These are phyloP conservation scores for Ceratocystis destructans DNA, from an alignment of 2,329 filamentous ascomycete species.

Conservation along the genomic window DNA sequence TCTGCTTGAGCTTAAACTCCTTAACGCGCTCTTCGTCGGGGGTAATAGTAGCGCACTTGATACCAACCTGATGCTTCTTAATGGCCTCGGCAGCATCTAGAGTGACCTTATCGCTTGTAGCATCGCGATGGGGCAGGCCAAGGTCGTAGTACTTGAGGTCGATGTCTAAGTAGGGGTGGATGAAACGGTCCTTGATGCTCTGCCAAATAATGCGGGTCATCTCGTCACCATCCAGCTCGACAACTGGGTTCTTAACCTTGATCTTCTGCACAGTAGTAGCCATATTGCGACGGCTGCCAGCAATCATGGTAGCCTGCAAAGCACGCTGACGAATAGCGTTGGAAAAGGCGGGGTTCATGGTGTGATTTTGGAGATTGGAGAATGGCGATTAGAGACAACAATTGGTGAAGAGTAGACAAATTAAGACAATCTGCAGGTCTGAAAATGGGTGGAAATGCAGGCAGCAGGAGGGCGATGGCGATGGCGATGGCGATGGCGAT, in stretches of 20 bases:
- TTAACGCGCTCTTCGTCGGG: constrained; percentile 92
- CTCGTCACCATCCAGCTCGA: constrained; percentile 88
- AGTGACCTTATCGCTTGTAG: constrained; percentile 95
- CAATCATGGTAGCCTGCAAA: constrained; percentile 19
- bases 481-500: too few species aligned
- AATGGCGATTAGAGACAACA: neutral
- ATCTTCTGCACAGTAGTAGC: constrained; percentile 59
- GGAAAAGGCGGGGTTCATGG: constrained; percentile 17
- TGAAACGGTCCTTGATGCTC: constrained; percentile 98
- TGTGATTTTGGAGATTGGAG: constrained; percentile 7
- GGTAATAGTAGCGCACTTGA: constrained; percentile 99
- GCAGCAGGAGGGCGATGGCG: neutral
- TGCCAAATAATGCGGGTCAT: constrained; percentile 99
- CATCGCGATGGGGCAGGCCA: constrained; percentile 83
- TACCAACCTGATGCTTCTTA: constrained; percentile 96
- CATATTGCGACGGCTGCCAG: constrained; percentile 34
- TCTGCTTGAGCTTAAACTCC: constrained; percentile 98
- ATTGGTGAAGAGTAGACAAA: neutral
- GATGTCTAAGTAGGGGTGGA: constrained; percentile 87
- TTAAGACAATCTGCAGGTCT: neutral
- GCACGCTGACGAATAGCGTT: constrained; percentile 19
- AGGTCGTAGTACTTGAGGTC: constrained; percentile 98
- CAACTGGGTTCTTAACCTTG: constrained; percentile 98
- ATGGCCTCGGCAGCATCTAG: constrained; percentile 91
- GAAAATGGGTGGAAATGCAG: neutral